Percentiles rank a stretch among this genome's conserved stretches.
These are phyloP conservation scores for Fragilariopsis cylindrus DNA, from an alignment of 108 stramenopile genomes.

Conservation along the genomic window DNA sequence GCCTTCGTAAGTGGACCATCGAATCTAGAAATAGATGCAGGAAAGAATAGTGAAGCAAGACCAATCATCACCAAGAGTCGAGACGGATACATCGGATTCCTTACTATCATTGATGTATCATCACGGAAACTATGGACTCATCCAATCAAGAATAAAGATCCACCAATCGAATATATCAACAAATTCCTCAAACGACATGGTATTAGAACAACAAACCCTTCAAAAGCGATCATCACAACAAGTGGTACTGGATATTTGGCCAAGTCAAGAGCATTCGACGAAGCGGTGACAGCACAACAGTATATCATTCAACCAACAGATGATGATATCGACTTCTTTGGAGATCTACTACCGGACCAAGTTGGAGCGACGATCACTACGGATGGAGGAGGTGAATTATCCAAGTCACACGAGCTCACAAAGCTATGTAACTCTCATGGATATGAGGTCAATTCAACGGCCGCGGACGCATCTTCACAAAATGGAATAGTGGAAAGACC, in stretches of 20 bases:
- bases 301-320: neutral
- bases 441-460: constrained; percentile 1
- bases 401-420: neutral
- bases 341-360: neutral
- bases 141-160: neutral
- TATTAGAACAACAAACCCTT: neutral
- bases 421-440: neutral
- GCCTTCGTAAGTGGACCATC: neutral
- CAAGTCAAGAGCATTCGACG: neutral
- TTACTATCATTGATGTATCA: constrained; percentile 3
- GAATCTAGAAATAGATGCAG: neutral
- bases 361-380: neutral
- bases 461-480: constrained; percentile 11
- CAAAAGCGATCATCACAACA: neutral
- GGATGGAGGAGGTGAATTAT: constrained; percentile 16
- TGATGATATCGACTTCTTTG: neutral
- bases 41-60: neutral
- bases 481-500: constrained; percentile 26
- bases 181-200: constrained; percentile 7
- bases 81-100: constrained; percentile 2
- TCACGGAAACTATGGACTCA: constrained; percentile 5
- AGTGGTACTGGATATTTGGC: neutral
- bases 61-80: constrained; percentile 1
- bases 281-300: neutral
- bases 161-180: constrained; percentile 15